phyloP scores from a whole-genome alignment of 2,329 filamentous ascomycete genomes.

The Penicillium janthinellum region DNA sequence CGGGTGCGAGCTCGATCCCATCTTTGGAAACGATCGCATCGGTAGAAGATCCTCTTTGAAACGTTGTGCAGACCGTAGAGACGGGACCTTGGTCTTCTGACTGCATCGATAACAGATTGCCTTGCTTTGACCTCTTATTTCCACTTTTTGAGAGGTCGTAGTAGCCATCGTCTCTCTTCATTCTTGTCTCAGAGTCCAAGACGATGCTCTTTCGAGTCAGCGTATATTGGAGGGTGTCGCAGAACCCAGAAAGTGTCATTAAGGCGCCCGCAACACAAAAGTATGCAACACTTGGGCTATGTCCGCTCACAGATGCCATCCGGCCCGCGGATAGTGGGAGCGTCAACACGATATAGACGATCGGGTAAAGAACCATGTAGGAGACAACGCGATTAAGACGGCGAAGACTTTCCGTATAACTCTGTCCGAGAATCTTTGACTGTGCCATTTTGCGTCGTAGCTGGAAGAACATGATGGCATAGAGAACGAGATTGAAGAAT shows the following conservation, averaged over 20 bases:
- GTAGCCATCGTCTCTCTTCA: conserved; percentile 12
- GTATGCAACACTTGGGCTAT: conserved; percentile 36
- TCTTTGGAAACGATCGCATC: conserved; percentile 12
- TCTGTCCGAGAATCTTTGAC: conserved; percentile 27
- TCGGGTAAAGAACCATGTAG: conserved; percentile 43
- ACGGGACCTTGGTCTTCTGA: conserved; percentile 13
- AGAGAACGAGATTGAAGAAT: conserved; percentile 51
- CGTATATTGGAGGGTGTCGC: conserved; percentile 58
- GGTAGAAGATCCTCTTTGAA: conserved; percentile 8
- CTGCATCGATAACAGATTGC: background rate
- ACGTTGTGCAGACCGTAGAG: conserved; percentile 14
- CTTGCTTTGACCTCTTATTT: conserved; percentile 7
- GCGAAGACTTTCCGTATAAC: conserved; percentile 31
- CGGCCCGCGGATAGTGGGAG: conserved; percentile 57
- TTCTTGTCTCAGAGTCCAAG: conserved; percentile 15
- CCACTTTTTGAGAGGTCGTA: conserved; percentile 12
- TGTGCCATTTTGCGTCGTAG: conserved; percentile 43
- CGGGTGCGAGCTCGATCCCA: conserved; percentile 10
- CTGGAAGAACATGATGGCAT: conserved; percentile 49
- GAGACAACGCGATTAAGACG: conserved; percentile 36
- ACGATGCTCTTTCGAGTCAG: conserved; percentile 29
- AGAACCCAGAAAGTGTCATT: conserved; percentile 58
- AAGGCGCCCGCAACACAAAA: conserved; percentile 54
- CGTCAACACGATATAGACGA: conserved; percentile 59
- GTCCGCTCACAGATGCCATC: conserved; percentile 36